Conservation (phyloP, 345 rosid genomes). For the Lumnitzera racemosa region DNA sequence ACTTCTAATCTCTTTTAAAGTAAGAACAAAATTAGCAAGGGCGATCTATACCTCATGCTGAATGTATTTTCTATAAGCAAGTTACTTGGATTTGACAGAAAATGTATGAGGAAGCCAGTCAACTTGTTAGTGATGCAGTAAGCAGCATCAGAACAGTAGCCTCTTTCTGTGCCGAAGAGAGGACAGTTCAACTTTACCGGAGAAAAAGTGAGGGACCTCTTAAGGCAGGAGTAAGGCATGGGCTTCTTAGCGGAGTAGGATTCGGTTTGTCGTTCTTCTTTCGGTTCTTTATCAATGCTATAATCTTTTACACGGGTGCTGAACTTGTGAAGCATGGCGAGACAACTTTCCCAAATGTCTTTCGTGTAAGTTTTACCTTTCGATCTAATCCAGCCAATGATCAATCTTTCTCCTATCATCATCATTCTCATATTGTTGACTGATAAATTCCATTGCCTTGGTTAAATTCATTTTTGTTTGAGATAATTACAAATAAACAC, state of each 20-base stretch:
- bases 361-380: conserved; percentile 17
- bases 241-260: conserved; percentile 19
- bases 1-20: background rate
- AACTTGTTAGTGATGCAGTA: conserved; percentile 28
- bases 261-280: conserved; percentile 26
- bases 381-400: background rate
- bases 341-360: conserved; percentile 25
- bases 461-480: too few species aligned
- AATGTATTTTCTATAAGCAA: too few species aligned
- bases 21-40: too few species aligned
- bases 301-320: conserved; percentile 25
- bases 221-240: conserved; percentile 19
- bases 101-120: conserved; percentile 34
- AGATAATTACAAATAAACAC: too few species aligned
- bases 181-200: conserved; percentile 19
- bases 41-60: background rate
- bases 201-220: conserved; percentile 28
- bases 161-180: conserved; percentile 31
- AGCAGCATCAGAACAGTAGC: conserved; percentile 33
- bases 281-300: conserved; percentile 14
- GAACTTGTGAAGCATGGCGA: conserved; percentile 16
- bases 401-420: background rate
- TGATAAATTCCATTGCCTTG: too few species aligned
- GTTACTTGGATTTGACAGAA: conserved; percentile 6
- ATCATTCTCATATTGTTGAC: too few species aligned